Evolutionary conservation across 2,329 filamentous ascomycete genomes (phyloP), one percentile per base, ranked within the genome.

Genomic region (Exophiala phaeomuriformis): DNA sequence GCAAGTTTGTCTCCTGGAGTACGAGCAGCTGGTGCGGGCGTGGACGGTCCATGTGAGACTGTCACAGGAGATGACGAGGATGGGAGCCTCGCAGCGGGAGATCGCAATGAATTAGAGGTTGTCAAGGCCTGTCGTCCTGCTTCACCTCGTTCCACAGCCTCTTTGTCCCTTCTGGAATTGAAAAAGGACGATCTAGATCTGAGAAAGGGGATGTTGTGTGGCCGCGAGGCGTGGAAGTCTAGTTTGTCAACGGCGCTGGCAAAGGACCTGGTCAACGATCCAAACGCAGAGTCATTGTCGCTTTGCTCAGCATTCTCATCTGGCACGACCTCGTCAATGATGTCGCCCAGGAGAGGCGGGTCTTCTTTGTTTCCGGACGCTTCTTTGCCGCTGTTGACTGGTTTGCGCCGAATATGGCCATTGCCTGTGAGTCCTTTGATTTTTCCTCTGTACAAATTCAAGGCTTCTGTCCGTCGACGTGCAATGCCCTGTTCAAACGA

Each of bases 191-290:
- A 59, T 37, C 42, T 54, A 2, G 52, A 55, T 39, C 37, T 44
- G n/a, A 55, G 41, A 27, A 55, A 51, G 6, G 52, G 46, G 28
- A 54, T 47, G 33, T 54, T 56, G 19, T 43, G 44, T 49, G 50
- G 55, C n/a, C 52, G 49, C 8, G 51, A 45, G n/a, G 55, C 47
- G 9, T 58, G 36, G 36, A 60, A 58, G 44, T 60, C 60, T 8
- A 62, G 48, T 42, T 59, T 60, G 32, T 62, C 60, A 36, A 62
- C 57, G 4, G 57, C 60, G 35, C 55, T 62, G 9, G 57, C 55
- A 27, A 62, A 62, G 3, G 60, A 61, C 47, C 54, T 54, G 32
- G 56, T 62, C 31, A 62, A 47, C 10, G 58, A 62, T 3, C 51
- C 55, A 53, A 58, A 55, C 3, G 45, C 51, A n/a, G 53, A 59